Evolutionary conservation across 352 stramenopile genomes (phyloP).

Genomic region (Phytophthora fragariaefolia): DNA sequence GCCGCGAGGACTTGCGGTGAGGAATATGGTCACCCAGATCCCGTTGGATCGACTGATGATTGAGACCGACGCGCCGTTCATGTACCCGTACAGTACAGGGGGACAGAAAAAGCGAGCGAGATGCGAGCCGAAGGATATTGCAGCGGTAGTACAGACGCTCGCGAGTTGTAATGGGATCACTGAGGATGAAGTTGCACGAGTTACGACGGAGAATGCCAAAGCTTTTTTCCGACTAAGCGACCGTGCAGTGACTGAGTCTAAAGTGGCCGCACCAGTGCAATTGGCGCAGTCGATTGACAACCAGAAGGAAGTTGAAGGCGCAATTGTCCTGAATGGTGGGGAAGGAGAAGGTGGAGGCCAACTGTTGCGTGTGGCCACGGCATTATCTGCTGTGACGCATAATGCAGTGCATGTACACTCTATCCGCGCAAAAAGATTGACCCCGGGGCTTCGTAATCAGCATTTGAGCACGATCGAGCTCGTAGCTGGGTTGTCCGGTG

Average conservation of each 20-base stretch:
- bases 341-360: constrained; percentile 90
- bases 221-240: constrained; percentile 57
- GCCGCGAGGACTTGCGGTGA: constrained; percentile 50
- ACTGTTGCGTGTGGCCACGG: constrained; percentile 84
- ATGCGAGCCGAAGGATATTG: constrained; percentile 74
- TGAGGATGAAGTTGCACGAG: constrained; percentile 45
- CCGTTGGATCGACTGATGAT: constrained; percentile 69
- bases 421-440: constrained; percentile 76
- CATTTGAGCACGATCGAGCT: constrained; percentile 85
- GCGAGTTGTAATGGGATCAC: constrained; percentile 50
- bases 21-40: constrained; percentile 47
- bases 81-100: constrained; percentile 62
- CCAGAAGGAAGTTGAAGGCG: constrained; percentile 23
- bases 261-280: not conserved
- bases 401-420: constrained; percentile 73
- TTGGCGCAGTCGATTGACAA: not conserved
- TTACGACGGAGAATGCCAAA: constrained; percentile 58
- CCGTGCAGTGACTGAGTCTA: constrained; percentile 14
- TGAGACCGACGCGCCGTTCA: constrained; percentile 82
- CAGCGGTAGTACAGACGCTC: constrained; percentile 64
- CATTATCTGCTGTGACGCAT: constrained; percentile 68
- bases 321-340: constrained; percentile 56
- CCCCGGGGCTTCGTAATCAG: constrained; percentile 81
- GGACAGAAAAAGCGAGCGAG: constrained; percentile 41
- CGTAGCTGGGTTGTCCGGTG: constrained; percentile 39